Conservation (phyloP, 768 basidiomycete genomes). For the Lactifluus subvellereus region DNA sequence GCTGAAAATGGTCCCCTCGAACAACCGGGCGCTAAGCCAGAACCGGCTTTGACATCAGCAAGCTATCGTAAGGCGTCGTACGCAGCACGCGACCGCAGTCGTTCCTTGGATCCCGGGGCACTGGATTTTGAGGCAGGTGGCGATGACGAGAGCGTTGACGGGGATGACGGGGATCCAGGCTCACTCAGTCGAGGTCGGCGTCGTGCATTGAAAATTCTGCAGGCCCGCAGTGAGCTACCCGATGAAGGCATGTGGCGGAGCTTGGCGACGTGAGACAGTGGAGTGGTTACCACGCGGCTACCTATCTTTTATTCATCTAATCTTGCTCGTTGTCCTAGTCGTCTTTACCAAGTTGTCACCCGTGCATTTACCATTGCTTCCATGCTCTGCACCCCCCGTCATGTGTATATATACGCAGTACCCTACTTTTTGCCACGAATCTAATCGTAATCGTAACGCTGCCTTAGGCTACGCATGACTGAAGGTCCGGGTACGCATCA, state of each 20-base stretch:
- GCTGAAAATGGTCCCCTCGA: background rate
- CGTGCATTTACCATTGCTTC: slow-evolving; percentile 4
- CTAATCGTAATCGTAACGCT: slow-evolving; percentile 5
- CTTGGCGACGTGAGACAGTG: slow-evolving; percentile 39
- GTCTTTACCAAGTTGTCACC: background rate
- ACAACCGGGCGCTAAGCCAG: slow-evolving; percentile 18
- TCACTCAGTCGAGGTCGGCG: slow-evolving; percentile 44
- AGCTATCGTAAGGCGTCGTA: slow-evolving; percentile 50
- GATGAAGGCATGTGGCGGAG: slow-evolving; percentile 79
- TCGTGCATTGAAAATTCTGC: slow-evolving; percentile 61
- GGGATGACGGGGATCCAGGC: slow-evolving; percentile 30
- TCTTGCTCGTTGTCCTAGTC: slow-evolving; percentile 26
- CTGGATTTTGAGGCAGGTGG: slow-evolving; percentile 53
- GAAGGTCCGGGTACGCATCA: background rate
- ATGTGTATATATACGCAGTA: slow-evolving; percentile 17
- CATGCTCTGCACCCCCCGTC: background rate
- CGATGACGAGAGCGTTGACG: slow-evolving; percentile 38
- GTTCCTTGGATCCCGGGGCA: slow-evolving; percentile 62
- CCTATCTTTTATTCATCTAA: slow-evolving; percentile 31
- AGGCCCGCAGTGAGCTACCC: slow-evolving; percentile 63
- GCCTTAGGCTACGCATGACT: slow-evolving; percentile 15
- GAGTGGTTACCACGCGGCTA: slow-evolving; percentile 12
- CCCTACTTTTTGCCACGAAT: slow-evolving; percentile 7
- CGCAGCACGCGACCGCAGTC: slow-evolving; percentile 59
- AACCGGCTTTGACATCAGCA: slow-evolving; percentile 28